Base-by-base conservation (phyloP, 805 yeast species). In the Kregervanrija fluxuum region DNA sequence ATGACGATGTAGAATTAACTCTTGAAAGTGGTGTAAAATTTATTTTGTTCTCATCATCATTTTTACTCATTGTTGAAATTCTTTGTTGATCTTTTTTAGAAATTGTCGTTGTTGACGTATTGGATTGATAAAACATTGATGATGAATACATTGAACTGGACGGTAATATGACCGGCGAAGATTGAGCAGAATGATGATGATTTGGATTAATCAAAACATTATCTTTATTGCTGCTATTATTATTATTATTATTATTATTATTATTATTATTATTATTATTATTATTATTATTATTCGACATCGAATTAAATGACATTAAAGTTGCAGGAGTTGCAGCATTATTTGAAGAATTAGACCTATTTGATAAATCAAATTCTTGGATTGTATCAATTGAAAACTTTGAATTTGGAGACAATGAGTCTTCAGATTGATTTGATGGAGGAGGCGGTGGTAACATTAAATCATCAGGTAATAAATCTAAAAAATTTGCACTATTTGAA, bases 81-180 rank as follows among this genome's bases (percentile, higher is more conserved):
- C 28, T 22, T 22, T 22, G 28, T 22, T 4, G 28, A 22, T 22
- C 28, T 22, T 22, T 22, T 22, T 22, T 22, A 22, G 28, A 22
- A 22, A 22, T 22, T 22, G 28, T 5, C 2, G 28, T 5, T 22
- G 8, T 22, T 6, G 28, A 22, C 6, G 28, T 22, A 22, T 22
- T 22, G 6, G 28, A 5, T 22, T 22, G 28, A 22, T 22, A 22
- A 22, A 22, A 22, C 28, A 22, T 22, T 6, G 28, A 22, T 22
- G 28, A 22, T 22, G 28, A 22, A 6, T 22, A 22, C 28, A 43
- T 35, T 1, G 55, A 44, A 42, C 45, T 53, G 0, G 67, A 62
- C 0, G 69, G 68, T 22, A 65, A 45, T n/a, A 65, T 65, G 13
- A 65, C 66, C 0, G 70, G 69, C 3, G 67, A 62, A 1, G 68